Conservation (phyloP, 2,329 filamentous ascomycete genomes). For the Penicillium sp. region DNA sequence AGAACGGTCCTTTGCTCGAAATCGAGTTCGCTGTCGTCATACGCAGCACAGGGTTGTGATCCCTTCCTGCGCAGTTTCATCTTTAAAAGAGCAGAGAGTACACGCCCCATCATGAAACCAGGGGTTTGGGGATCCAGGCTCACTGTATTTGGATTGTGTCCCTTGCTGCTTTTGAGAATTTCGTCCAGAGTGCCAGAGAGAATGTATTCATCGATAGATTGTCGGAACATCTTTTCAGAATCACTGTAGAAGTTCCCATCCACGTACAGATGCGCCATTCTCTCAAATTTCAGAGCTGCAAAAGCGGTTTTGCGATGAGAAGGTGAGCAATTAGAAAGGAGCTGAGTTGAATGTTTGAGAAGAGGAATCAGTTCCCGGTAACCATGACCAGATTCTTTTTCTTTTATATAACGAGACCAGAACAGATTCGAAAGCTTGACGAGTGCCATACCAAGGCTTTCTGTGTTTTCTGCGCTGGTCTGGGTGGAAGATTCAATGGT, state of each 20-base stretch:
- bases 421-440: slow-evolving; percentile 49
- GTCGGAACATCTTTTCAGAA: slow-evolving; percentile 39
- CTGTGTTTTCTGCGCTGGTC: slow-evolving; percentile 14
- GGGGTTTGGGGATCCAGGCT: slow-evolving; percentile 38
- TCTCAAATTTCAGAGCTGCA: slow-evolving; percentile 47
- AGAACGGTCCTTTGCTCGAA: slow-evolving; percentile 31
- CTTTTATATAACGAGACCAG: slow-evolving; percentile 50
- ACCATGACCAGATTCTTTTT: slow-evolving; percentile 38
- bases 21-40: slow-evolving; percentile 33
- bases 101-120: slow-evolving; percentile 40
- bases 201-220: slow-evolving; percentile 45
- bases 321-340: slow-evolving; percentile 36
- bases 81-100: slow-evolving; percentile 39
- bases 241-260: slow-evolving; percentile 38
- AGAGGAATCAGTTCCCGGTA: slow-evolving; percentile 38
- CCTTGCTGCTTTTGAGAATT: slow-evolving; percentile 27
- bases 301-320: slow-evolving; percentile 41
- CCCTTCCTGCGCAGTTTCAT: slow-evolving; percentile 35
- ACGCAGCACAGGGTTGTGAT: slow-evolving; percentile 27
- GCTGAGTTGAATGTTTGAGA: slow-evolving; percentile 43
- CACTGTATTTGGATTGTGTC: slow-evolving; percentile 27
- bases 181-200: slow-evolving; percentile 37
- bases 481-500: slow-evolving; percentile 25
- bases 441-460: slow-evolving; percentile 30
- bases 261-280: slow-evolving; percentile 43